Percentiles rank a stretch among this genome's conserved stretches.
Conservation (phyloP, 179 eudicot genomes). For the Amaranthus tricolor region DNA sequence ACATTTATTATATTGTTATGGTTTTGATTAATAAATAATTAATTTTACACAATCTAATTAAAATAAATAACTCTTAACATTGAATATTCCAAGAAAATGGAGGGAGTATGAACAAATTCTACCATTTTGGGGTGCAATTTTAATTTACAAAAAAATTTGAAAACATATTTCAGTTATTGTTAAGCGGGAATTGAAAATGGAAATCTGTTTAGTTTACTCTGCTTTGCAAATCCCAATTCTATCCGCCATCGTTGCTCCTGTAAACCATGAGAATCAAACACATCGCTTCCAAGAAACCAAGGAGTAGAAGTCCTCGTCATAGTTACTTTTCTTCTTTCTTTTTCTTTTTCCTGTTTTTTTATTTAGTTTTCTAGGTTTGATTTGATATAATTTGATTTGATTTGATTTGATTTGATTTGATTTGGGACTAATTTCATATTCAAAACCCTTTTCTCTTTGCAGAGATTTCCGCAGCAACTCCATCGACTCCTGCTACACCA, state of each 20-base stretch:
- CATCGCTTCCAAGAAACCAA: constrained; percentile 2
- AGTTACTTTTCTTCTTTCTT: not conserved
- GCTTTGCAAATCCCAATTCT: too few relatives aligned
- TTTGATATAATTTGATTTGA: not conserved
- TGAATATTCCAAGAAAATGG: too few relatives aligned
- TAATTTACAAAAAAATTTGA: too few relatives aligned
- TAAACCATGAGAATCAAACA: constrained; percentile 19
- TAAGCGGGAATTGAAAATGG: too few relatives aligned
- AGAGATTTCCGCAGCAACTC: not conserved
- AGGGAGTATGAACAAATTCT: too few relatives aligned
- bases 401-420: not conserved
- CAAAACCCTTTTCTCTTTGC: not conserved
- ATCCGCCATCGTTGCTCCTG: not conserved
- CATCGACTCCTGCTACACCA: not conserved
- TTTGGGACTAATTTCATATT: not conserved
- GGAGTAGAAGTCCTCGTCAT: not conserved
- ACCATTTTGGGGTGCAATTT: too few relatives aligned
- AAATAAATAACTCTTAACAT: too few relatives aligned
- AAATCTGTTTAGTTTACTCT: too few relatives aligned
- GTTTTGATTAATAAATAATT: too few relatives aligned
- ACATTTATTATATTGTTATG: too few relatives aligned
- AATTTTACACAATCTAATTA: too few relatives aligned
- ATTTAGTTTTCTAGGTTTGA: not conserved
- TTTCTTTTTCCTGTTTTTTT: not conserved
- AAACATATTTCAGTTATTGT: too few relatives aligned